Percentiles rank a stretch among this genome's conserved stretches.
phyloP scores from a whole-genome alignment of 2,329 filamentous ascomycete genomes.

The Aureobasidium melanogenum region DNA sequence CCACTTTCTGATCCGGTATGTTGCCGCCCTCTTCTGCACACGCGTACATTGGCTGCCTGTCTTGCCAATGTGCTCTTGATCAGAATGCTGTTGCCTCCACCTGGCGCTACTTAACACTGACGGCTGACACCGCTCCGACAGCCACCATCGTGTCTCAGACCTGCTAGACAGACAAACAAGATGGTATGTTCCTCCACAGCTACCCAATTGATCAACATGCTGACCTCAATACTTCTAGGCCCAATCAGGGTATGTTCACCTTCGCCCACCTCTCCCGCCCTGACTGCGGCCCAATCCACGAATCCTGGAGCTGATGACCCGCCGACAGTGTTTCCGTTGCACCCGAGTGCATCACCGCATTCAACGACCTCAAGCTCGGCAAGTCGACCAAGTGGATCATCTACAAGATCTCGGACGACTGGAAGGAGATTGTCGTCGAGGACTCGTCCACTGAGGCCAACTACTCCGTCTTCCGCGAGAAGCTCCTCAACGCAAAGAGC shows the following conservation, averaged over 20 bases:
- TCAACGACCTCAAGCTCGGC: constrained; percentile 75
- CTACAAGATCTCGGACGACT: constrained; percentile 78
- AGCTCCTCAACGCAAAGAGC: constrained; percentile 63
- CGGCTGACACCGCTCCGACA: constrained; percentile 4
- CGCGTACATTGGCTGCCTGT: not conserved
- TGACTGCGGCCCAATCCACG: constrained; percentile 3
- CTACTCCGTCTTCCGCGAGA: constrained; percentile 66
- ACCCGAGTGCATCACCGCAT: constrained; percentile 59
- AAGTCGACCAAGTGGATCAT: constrained; percentile 76
- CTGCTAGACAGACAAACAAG: constrained; percentile 10
- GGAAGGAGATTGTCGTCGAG: constrained; percentile 74
- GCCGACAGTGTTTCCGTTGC: constrained; percentile 57
- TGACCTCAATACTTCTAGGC: constrained; percentile 21
- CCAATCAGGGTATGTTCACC: constrained; percentile 35
- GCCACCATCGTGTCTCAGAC: not conserved
- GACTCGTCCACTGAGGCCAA: constrained; percentile 58
- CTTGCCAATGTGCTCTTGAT: not conserved
- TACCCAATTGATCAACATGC: not conserved
- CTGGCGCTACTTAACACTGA: constrained; percentile 3
- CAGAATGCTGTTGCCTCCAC: constrained; percentile 5
- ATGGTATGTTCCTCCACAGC: constrained; percentile 1
- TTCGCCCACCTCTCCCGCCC: constrained; percentile 11
- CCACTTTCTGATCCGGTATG: not conserved
- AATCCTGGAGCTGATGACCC: not conserved
- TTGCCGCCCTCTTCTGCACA: not conserved